Conservation (phyloP, 1,139 yeast genomes). For the Petasospora fabianii region DNA sequence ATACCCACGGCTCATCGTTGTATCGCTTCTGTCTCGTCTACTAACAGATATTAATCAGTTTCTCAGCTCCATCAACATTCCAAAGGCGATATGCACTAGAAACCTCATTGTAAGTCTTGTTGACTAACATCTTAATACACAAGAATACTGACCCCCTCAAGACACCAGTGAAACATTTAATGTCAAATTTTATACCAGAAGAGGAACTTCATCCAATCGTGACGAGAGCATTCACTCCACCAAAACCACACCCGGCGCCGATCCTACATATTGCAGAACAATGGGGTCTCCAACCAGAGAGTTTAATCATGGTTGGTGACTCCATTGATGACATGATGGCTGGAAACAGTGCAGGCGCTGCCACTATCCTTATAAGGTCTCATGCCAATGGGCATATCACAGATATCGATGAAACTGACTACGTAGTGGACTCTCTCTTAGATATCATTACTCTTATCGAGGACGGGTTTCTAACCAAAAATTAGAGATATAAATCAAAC, state of each 20-base stretch:
- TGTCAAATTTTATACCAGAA: constrained; percentile 39
- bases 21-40: too few species aligned
- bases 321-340: constrained; percentile 62
- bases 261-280: constrained; percentile 45
- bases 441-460: constrained; percentile 40
- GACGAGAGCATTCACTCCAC: constrained; percentile 59
- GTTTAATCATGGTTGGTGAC: constrained; percentile 66
- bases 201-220: constrained; percentile 47
- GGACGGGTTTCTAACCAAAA: constrained; percentile 3
- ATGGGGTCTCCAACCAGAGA: constrained; percentile 42
- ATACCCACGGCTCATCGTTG: neutral
- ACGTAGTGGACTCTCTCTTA: constrained; percentile 37
- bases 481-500: constrained; percentile 1
- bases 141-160: constrained; percentile 8
- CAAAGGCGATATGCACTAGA: constrained; percentile 57
- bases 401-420: constrained; percentile 39
- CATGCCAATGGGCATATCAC: constrained; percentile 41
- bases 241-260: constrained; percentile 64
- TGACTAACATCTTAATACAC: neutral
- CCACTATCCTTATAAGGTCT: constrained; percentile 48
- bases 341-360: constrained; percentile 55
- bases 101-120: constrained; percentile 30
- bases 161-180: constrained; percentile 48
- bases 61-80: constrained; percentile 25
- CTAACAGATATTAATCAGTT: constrained; percentile 5